Evolutionary conservation across 2,329 filamentous ascomycete species (phyloP).

Genomic region (Dendrostoma leiphaemia): DNA sequence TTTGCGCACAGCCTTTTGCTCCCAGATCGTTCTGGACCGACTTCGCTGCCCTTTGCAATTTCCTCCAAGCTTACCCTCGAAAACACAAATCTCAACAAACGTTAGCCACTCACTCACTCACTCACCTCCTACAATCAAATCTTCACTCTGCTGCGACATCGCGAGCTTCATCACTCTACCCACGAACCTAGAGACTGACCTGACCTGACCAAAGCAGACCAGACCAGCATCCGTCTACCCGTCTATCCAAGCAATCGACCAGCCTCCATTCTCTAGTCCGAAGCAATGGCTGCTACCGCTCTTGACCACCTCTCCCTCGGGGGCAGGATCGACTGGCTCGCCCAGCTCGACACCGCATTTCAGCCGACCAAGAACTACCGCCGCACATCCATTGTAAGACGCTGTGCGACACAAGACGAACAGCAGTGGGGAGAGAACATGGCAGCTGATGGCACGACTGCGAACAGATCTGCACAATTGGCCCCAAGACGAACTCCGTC

Average conservation of each 20-base stretch:
- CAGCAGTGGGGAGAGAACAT: neutral
- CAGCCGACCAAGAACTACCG: slow-evolving; percentile 86
- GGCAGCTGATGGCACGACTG: slow-evolving; percentile 1
- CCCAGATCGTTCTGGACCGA: neutral
- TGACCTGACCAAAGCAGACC: neutral
- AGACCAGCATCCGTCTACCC: neutral
- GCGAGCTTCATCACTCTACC: no score
- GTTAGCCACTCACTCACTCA: slow-evolving; percentile 2
- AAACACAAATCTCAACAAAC: neutral
- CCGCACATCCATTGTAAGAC: slow-evolving; percentile 73
- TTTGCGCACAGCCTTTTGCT: neutral
- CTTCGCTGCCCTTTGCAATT: neutral
- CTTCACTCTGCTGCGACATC: neutral
- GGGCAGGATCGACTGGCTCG: slow-evolving; percentile 65
- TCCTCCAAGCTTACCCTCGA: neutral
- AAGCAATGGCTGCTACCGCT: slow-evolving; percentile 61
- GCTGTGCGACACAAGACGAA: neutral
- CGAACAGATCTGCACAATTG: slow-evolving; percentile 85
- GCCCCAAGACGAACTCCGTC: slow-evolving; percentile 97
- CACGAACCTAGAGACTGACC: neutral
- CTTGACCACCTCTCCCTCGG: slow-evolving; percentile 83
- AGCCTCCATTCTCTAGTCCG: neutral
- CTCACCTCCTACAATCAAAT: no score
- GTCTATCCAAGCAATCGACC: neutral
- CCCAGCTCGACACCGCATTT: slow-evolving; percentile 82